Conservation (phyloP, 192 early-diverging fungal species). For the Thamnidium elegans region DNA sequence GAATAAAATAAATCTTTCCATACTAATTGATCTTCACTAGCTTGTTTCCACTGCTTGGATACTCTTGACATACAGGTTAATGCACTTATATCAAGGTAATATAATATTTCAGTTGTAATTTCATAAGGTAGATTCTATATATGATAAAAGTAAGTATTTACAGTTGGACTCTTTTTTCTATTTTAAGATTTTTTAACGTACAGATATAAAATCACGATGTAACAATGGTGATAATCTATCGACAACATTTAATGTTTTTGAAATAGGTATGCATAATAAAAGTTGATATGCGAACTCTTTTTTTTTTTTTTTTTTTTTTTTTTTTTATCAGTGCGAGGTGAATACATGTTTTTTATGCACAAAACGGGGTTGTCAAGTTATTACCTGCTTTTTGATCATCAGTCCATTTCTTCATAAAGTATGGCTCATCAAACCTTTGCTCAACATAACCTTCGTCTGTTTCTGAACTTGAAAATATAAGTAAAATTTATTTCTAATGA, state of each 20-base stretch:
- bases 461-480: not conserved
- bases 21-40: constrained; percentile 57
- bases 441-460: constrained; percentile 38
- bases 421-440: constrained; percentile 41
- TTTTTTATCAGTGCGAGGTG: not conserved
- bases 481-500: too few relatives aligned
- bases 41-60: constrained; percentile 55
- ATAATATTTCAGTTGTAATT: constrained; percentile 53
- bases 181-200: constrained; percentile 11
- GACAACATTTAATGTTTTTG: constrained; percentile 41
- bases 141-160: not conserved
- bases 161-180: not conserved
- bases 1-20: constrained; percentile 55
- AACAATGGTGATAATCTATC: constrained; percentile 48
- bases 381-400: constrained; percentile 50
- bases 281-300: constrained; percentile 58
- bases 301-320: constrained; percentile 7
- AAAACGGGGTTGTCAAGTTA: not conserved
- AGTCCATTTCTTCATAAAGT: constrained; percentile 39
- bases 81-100: constrained; percentile 47
- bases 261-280: constrained; percentile 49
- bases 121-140: constrained; percentile 51
- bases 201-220: constrained; percentile 54
- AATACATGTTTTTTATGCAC: not conserved
- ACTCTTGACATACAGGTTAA: constrained; percentile 46